Evolutionary conservation across 2,329 filamentous ascomycete genomes (phyloP).

Genomic region (Diatrype stigma): DNA sequence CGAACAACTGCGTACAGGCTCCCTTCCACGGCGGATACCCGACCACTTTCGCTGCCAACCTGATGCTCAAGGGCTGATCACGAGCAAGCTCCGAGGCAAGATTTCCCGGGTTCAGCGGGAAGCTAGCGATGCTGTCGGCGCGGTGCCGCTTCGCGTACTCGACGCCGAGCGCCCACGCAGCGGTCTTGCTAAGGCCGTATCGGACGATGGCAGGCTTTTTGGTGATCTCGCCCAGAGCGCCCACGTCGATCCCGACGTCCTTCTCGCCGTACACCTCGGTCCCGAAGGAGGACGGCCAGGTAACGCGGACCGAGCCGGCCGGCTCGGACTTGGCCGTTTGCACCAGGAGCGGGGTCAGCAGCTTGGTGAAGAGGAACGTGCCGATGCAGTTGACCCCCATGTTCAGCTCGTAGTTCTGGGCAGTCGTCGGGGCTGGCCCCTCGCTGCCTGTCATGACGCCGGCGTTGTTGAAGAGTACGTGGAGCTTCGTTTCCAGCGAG

Average conservation of each 20-base stretch:
- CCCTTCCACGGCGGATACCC: too few relatives aligned
- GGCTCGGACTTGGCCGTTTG: not conserved
- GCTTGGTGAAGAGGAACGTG: not conserved
- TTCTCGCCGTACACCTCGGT: not conserved
- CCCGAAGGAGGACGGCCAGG: not conserved
- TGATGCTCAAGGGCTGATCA: too few relatives aligned
- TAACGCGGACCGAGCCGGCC: not conserved
- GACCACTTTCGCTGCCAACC: too few relatives aligned
- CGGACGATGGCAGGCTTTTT: not conserved
- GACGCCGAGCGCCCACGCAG: constrained; percentile 14
- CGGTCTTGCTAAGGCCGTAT: constrained; percentile 8
- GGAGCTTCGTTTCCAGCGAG: constrained; percentile 1
- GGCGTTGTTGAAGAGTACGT: constrained; percentile 8
- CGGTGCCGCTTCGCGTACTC: too few relatives aligned
- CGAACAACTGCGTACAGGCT: too few relatives aligned
- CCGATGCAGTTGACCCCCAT: not conserved
- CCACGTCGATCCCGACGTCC: not conserved
- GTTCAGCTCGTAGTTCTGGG: constrained; percentile 3
- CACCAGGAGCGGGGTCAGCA: constrained; percentile 1
- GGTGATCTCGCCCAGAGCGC: not conserved
- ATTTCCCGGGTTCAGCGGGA: too few relatives aligned
- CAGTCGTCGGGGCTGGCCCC: not conserved
- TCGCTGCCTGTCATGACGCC: constrained; percentile 1
- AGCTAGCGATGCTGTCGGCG: too few relatives aligned
- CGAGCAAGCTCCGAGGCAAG: too few relatives aligned